phyloP scores from a whole-genome alignment of 2,329 filamentous ascomycete species.

The Didymella lethalis region DNA sequence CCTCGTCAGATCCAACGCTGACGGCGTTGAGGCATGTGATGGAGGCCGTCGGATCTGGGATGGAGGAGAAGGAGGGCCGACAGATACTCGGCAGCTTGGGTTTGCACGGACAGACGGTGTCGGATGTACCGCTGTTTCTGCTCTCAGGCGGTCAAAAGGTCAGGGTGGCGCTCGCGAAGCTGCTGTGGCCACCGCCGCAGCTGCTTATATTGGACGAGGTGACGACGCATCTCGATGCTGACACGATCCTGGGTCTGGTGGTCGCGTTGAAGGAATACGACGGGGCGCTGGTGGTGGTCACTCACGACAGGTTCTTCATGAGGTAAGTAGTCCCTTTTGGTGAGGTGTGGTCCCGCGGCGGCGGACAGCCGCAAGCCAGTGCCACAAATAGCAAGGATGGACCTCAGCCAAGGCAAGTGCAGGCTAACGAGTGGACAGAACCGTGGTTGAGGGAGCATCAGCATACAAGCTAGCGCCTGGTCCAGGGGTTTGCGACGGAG shows the following conservation, averaged over 20 bases:
- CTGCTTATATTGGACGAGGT: constrained; percentile 81
- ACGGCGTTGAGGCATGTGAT: constrained; percentile 73
- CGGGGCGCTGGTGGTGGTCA: constrained; percentile 79
- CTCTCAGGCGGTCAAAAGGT: constrained; percentile 80
- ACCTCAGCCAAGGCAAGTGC: not conserved
- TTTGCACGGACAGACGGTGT: constrained; percentile 72
- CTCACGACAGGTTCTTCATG: constrained; percentile 84
- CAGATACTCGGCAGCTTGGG: constrained; percentile 73
- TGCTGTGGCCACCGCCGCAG: constrained; percentile 75
- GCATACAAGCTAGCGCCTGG: constrained; percentile 46
- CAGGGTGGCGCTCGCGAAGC: constrained; percentile 69
- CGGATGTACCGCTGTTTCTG: constrained; percentile 74
- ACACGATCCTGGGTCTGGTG: constrained; percentile 77
- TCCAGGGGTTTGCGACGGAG: constrained; percentile 48
- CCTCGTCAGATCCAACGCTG: constrained; percentile 59
- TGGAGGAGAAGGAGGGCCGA: constrained; percentile 73
- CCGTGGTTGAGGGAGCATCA: constrained; percentile 70
- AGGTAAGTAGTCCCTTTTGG: constrained; percentile 52
- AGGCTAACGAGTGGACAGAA: constrained; percentile 52
- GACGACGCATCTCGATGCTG: constrained; percentile 84
- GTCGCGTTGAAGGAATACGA: constrained; percentile 72
- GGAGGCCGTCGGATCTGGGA: constrained; percentile 56
- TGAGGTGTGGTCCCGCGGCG: not conserved
- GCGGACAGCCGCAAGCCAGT: not conserved
- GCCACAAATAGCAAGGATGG: constrained; percentile 2